Evolutionary conservation across 2,329 filamentous ascomycete species (phyloP).

Genomic region (Neonectria hederae): DNA sequence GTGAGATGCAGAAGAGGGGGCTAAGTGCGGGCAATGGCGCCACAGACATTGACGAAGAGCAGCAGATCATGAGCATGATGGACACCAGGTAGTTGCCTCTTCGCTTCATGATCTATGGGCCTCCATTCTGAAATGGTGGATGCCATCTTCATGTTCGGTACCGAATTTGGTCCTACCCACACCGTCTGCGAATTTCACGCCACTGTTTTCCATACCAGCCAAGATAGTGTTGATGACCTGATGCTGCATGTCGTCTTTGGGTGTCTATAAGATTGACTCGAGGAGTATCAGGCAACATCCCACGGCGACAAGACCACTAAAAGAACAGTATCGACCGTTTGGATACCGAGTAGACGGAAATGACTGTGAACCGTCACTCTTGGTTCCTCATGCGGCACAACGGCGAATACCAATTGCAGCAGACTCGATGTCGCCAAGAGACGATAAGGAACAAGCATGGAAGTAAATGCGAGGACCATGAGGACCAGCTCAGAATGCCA

Average conservation of each 20-base stretch:
- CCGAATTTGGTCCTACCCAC: constrained; percentile 22
- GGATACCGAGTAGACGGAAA: constrained; percentile 10
- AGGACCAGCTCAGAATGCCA: constrained; percentile 11
- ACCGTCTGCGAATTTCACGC: constrained; percentile 8
- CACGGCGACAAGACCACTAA: constrained; percentile 6
- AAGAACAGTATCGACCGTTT: constrained; percentile 15
- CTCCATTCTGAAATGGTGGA: constrained; percentile 1
- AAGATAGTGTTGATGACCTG: constrained; percentile 29
- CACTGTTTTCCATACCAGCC: constrained; percentile 25
- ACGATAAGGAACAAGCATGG: constrained; percentile 10
- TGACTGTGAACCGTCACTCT: constrained; percentile 11
- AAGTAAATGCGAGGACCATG: constrained; percentile 12
- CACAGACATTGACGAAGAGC: constrained; percentile 51
- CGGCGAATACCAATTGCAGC: constrained; percentile 17
- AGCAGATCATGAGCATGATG: constrained; percentile 54
- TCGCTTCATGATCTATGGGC: constrained; percentile 2
- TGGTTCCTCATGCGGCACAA: constrained; percentile 3
- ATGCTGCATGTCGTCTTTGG: constrained; percentile 15
- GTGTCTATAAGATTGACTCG: constrained; percentile 11
- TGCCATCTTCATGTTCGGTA: constrained; percentile 5
- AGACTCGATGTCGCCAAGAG: constrained; percentile 24
- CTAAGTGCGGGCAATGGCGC: constrained; percentile 44
- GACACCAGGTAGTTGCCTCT: constrained; percentile 41
- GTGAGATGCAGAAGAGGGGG: constrained; percentile 66
- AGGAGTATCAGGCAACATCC: constrained; percentile 37